Base-by-base conservation (phyloP, 805 yeast species). In the Lachancea cidri region DNA sequence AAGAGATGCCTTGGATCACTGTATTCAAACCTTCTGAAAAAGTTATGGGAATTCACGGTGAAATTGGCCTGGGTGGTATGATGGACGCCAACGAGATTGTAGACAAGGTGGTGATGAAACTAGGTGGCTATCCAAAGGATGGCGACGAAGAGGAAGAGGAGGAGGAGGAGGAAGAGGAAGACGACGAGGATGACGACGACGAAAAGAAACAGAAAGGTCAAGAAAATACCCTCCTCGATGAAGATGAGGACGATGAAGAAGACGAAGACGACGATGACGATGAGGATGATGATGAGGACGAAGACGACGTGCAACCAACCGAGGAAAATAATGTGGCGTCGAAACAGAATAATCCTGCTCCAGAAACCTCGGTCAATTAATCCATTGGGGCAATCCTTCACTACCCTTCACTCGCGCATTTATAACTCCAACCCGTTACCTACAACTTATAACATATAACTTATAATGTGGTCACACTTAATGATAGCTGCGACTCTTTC, bases 11-110 rank as follows among this genome's bases (percentile, higher is more conserved):
- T 27, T 91, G 94, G 91, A 82, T 91, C 47, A 95, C 87, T 50
- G 79, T 91, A n/a, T 72, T 93, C 57, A 83, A 82, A 60, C 98
- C 98, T 0, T 87, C 88, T 17, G 98, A 91, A 62, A 91, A 91
- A 63, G 95, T 91, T 4, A 79, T 84, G 57, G 87, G 95, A 42
- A 76, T 86, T 32, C 87, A 89, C 67, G 98, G 98, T 46, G 98
- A 91, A 54, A 88, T 93, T 42, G 98, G 98, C n/a, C 84, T 93
- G 87, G 98, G 98, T 36, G 98, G 98, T 41, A 93, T 93, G 98
- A 83, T 89, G 82, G 98, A 93, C 54, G 87, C 94, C 79, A 84
- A 86, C 60, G 97, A 89, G 60, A 83, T 93, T 53, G 96, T 88
- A 15, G 94, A 88, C 58, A 79, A 80, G 53, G 73, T 86, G 36